A percentile compares a stretch with the other conserved stretches of the same genome.
phyloP scores from a whole-genome alignment of 2,329 filamentous ascomycete species.

The Aspergillus nomiae region DNA sequence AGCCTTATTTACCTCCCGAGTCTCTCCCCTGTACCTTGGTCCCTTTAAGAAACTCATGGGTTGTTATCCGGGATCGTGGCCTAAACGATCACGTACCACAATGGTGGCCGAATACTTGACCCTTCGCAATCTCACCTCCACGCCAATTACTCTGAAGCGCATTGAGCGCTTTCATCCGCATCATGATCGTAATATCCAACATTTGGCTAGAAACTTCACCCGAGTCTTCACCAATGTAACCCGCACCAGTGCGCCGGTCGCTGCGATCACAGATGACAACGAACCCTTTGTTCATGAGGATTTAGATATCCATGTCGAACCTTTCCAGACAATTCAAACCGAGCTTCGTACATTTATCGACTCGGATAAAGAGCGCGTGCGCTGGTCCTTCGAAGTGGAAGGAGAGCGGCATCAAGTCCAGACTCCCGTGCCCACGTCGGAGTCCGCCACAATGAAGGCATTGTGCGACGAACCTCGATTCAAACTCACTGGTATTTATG shows the following conservation, averaged over 20 bases:
- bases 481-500: constrained; percentile 68
- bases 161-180: constrained; percentile 72
- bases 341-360: constrained; percentile 63
- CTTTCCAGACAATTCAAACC: constrained; percentile 68
- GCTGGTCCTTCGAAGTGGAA: constrained; percentile 69
- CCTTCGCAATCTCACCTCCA: constrained; percentile 79
- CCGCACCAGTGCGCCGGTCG: constrained; percentile 47
- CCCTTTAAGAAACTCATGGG: constrained; percentile 4
- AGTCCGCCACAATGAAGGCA: constrained; percentile 63
- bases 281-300: constrained; percentile 64
- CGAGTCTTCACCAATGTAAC: constrained; percentile 46
- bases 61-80: not conserved
- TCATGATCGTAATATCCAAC: constrained; percentile 43
- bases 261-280: constrained; percentile 52
- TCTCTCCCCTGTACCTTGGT: not conserved
- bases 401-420: constrained; percentile 72
- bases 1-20: not conserved
- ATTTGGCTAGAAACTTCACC: constrained; percentile 52
- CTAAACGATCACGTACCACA: constrained; percentile 2
- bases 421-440: constrained; percentile 63
- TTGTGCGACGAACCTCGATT: constrained; percentile 55
- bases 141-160: constrained; percentile 69
- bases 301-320: constrained; percentile 63
- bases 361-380: constrained; percentile 65
- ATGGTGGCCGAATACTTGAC: constrained; percentile 56